Evolutionary conservation across 139 green algal species (phyloP).

Genomic region (Microglena sp.): DNA sequence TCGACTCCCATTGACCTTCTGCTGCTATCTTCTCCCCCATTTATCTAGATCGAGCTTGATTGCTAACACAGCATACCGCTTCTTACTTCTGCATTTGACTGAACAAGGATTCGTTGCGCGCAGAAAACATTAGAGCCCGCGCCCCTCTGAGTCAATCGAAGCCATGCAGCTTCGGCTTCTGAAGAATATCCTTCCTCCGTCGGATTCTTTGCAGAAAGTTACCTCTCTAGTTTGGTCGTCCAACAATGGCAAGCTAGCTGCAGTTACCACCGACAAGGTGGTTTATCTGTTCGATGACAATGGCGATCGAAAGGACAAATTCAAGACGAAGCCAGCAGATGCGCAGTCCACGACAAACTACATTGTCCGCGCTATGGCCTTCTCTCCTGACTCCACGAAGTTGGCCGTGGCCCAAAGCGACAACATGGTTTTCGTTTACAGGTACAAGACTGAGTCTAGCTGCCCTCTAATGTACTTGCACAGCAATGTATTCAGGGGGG

Average conservation of each 20-base stretch:
- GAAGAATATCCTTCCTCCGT: conserved; percentile 44
- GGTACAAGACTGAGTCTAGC: conserved; percentile 31
- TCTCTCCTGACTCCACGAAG: conserved; percentile 68
- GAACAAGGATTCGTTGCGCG: too few species aligned
- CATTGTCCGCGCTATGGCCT: conserved; percentile 66
- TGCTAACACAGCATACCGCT: neutral
- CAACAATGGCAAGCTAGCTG: conserved; percentile 63
- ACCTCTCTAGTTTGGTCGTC: conserved; percentile 52
- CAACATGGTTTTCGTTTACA: conserved; percentile 84
- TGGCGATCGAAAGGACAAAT: conserved; percentile 73
- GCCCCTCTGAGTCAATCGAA: neutral
- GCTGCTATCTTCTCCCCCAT: neutral
- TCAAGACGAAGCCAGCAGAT: conserved; percentile 59
- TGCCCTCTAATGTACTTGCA: too few species aligned
- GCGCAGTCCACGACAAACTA: conserved; percentile 30
- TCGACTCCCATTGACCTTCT: neutral
- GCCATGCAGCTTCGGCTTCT: conserved; percentile 56
- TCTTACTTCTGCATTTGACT: neutral
- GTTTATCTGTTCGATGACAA: conserved; percentile 78
- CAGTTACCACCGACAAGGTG: conserved; percentile 61
- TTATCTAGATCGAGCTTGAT: neutral
- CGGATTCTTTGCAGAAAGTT: conserved; percentile 50
- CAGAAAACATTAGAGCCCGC: neutral
- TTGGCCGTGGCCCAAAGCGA: conserved; percentile 79
- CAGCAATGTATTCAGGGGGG: too few species aligned